A percentile compares a stretch with the other conserved stretches of the same genome.
Conservation (phyloP, 148 eudicot genomes). For the Diospyros kaki region DNA sequence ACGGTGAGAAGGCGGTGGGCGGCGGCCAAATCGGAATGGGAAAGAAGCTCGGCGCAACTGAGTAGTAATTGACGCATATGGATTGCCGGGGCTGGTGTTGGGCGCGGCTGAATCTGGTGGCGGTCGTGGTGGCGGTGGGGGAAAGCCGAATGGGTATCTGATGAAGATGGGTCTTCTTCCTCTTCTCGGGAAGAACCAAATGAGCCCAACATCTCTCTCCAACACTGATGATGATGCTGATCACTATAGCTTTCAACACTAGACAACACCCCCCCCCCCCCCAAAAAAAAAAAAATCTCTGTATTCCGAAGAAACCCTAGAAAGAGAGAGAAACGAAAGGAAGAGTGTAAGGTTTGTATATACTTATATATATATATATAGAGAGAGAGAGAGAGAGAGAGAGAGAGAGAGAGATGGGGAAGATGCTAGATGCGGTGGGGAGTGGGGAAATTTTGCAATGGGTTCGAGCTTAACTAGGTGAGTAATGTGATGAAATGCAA, state of each 20-base stretch:
- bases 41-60: constrained; percentile 65
- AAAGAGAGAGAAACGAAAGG: neutral
- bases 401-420: no score
- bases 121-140: constrained; percentile 26
- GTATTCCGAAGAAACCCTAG: constrained; percentile 10
- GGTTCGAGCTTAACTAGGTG: no score
- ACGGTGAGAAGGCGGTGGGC: constrained; percentile 65
- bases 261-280: no score
- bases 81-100: constrained; percentile 22
- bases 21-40: constrained; percentile 54
- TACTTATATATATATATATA: no score
- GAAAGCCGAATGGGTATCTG: constrained; percentile 4
- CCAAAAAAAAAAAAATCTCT: no score
- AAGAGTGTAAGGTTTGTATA: neutral
- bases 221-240: neutral
- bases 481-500: neutral
- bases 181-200: constrained; percentile 26
- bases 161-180: constrained; percentile 21
- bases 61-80: constrained; percentile 61
- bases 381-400: neutral
- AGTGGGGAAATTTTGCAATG: neutral
- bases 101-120: constrained; percentile 13
- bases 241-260: no score
- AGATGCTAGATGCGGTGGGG: neutral
- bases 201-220: constrained; percentile 25